Conservation (phyloP, 768 basidiomycete species). For the Imleria badia region DNA sequence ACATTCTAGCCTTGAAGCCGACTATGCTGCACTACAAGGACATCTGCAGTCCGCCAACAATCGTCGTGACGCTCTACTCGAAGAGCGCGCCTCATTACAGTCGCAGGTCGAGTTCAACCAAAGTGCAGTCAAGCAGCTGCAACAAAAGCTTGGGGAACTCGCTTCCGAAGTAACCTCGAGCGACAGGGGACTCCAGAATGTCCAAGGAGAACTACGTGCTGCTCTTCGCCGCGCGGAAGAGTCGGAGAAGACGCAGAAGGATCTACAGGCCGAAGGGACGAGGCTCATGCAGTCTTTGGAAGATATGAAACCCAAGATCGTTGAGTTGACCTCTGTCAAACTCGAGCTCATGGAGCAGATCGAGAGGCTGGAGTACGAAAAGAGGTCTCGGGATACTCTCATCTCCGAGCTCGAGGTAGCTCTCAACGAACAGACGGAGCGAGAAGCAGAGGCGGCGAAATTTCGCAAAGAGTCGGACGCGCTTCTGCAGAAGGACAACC, state of each 20-base stretch:
- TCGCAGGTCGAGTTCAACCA: slow-evolving; percentile 47
- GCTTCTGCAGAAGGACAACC: slow-evolving; percentile 53
- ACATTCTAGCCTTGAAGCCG: slow-evolving; percentile 46
- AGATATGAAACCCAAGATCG: slow-evolving; percentile 83
- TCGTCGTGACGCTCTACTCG: slow-evolving; percentile 46
- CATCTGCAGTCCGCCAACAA: slow-evolving; percentile 45
- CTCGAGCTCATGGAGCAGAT: slow-evolving; percentile 67
- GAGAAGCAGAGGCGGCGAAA: slow-evolving; percentile 46
- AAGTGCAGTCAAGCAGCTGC: slow-evolving; percentile 48
- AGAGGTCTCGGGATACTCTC: slow-evolving; percentile 54
- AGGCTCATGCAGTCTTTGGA: slow-evolving; percentile 77
- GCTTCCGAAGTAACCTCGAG: slow-evolving; percentile 52
- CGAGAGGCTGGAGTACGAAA: slow-evolving; percentile 50
- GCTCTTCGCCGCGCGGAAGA: slow-evolving; percentile 71
- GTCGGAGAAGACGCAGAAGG: slow-evolving; percentile 68
- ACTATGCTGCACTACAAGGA: slow-evolving; percentile 38
- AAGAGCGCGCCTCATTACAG: slow-evolving; percentile 52
- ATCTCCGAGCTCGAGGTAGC: slow-evolving; percentile 63
- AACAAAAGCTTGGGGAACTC: slow-evolving; percentile 58
- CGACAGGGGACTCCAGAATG: slow-evolving; percentile 55
- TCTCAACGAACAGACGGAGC: slow-evolving; percentile 53
- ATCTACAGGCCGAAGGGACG: slow-evolving; percentile 76
- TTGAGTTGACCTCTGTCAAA: slow-evolving; percentile 73
- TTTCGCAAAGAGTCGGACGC: slow-evolving; percentile 45
- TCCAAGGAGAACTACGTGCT: slow-evolving; percentile 64